Evolutionary conservation across 176 grass and related monocot genomes (phyloP).

Genomic region (Ensete ventricosum): DNA sequence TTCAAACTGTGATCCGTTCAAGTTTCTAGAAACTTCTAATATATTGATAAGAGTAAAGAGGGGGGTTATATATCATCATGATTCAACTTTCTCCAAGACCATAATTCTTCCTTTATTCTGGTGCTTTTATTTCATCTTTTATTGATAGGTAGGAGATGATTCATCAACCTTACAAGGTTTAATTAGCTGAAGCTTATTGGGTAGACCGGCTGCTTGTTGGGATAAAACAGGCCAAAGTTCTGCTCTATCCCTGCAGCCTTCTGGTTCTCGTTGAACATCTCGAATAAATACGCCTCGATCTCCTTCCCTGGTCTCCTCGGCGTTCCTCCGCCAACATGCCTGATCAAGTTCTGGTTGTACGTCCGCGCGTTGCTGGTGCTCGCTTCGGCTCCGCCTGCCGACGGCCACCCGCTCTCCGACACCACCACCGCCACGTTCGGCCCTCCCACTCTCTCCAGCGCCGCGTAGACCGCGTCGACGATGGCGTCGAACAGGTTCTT

Average conservation of each 20-base stretch:
- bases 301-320: conserved; percentile 34
- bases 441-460: conserved; percentile 34
- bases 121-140: too few species aligned
- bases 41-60: too few species aligned
- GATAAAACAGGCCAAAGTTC: conserved; percentile 82
- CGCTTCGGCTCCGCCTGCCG: conserved; percentile 22
- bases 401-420: conserved; percentile 66
- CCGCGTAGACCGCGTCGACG: conserved; percentile 47
- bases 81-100: too few species aligned
- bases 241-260: conserved; percentile 42
- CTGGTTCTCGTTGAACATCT: conserved; percentile 81
- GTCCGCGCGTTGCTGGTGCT: conserved; percentile 30
- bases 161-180: too few species aligned
- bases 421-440: conserved; percentile 38
- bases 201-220: conserved; percentile 59
- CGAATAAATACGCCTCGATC: conserved; percentile 59
- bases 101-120: too few species aligned
- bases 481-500: conserved; percentile 67
- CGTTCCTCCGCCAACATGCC: conserved; percentile 46
- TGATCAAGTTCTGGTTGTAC: conserved; percentile 70
- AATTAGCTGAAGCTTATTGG: conserved; percentile 29
- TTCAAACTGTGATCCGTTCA: too few species aligned
- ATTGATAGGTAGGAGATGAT: too few species aligned
- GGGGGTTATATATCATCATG: too few species aligned
- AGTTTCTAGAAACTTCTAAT: too few species aligned